Evolutionary conservation across 805 yeast genomes (phyloP), one percentile per base, ranked within the genome.

Genomic region (Priceomyces haplophilus): DNA sequence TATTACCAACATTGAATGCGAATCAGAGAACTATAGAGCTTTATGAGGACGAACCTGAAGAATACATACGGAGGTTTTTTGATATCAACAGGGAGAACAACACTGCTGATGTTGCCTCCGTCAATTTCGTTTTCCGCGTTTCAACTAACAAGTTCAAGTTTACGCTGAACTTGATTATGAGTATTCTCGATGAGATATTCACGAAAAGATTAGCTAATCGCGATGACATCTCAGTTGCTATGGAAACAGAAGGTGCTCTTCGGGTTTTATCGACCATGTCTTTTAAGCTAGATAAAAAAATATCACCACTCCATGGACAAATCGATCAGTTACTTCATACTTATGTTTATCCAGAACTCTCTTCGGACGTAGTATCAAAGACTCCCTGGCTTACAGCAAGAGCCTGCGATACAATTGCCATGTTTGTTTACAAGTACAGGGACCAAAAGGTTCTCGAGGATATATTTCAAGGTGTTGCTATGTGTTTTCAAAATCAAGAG

Each of bases 61-160:
- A 71, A 47, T 71, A 71, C 46, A 61, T 68, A 44, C 59, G 75
- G 54, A 54, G 75, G 42, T 71, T 57, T 43, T 70, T 69, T 44
- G 75, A 71, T 59, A 65, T 80, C 34, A 71, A 69, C 49, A 62
- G 75, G 43, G 80, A 74, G 43, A 62, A 64, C 24, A 72, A 68
- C 30, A 73, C 74, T 24, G 66, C 80, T 3, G 80, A 75, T 47
- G 67, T 71, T 27, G 80, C 80, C 1, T 68, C 79, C 5, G 66
- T 70, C 39, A 73, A 73, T 54, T 75, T 77, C 45, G 49, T 73
- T 27, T 72, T 58, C 54, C 52, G 70, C 30, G 55, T 74, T 46
- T 54, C 67, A 6, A 50, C 63, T 18, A 62, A 62, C 34, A 63
- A 64, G 47, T 67, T 68, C 47, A 72, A 75, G 55, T 79, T 57